These are phyloP conservation scores for Candida tibetensis DNA, from an alignment of 805 yeast species.

Conservation along the genomic window DNA sequence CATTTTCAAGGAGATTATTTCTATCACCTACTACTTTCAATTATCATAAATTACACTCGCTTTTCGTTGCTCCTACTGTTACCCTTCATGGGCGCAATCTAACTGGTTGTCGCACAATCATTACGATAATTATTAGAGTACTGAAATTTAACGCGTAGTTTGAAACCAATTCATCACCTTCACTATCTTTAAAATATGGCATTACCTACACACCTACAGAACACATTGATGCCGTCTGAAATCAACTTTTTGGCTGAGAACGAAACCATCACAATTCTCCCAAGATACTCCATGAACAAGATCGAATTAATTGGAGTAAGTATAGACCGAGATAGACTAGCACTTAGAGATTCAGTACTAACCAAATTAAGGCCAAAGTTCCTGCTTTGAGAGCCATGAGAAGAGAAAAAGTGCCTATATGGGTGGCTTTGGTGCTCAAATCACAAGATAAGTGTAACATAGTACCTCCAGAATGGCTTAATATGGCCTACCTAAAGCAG, in stretches of 20 bases:
- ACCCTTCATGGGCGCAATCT: too few species aligned
- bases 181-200: too few species aligned
- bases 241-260: conserved; percentile 84
- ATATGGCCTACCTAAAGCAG: conserved; percentile 48
- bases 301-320: conserved; percentile 62
- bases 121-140: too few species aligned
- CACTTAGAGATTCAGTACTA: conserved; percentile 6
- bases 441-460: conserved; percentile 84
- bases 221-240: conserved; percentile 70
- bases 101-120: too few species aligned
- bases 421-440: conserved; percentile 83
- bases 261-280: conserved; percentile 68
- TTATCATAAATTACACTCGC: too few species aligned
- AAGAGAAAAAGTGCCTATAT: conserved; percentile 69
- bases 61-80: too few species aligned
- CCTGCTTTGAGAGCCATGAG: conserved; percentile 67
- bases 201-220: conserved; percentile 52
- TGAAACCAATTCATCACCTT: too few species aligned
- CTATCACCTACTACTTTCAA: too few species aligned
- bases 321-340: conserved; percentile 7
- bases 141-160: too few species aligned
- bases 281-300: conserved; percentile 69
- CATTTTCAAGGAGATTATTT: too few species aligned
- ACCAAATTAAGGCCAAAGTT: conserved; percentile 39
- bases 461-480: conserved; percentile 84